phyloP scores from a whole-genome alignment of 2,329 filamentous ascomycete species.

The Rhinocladiella mackenziei region DNA sequence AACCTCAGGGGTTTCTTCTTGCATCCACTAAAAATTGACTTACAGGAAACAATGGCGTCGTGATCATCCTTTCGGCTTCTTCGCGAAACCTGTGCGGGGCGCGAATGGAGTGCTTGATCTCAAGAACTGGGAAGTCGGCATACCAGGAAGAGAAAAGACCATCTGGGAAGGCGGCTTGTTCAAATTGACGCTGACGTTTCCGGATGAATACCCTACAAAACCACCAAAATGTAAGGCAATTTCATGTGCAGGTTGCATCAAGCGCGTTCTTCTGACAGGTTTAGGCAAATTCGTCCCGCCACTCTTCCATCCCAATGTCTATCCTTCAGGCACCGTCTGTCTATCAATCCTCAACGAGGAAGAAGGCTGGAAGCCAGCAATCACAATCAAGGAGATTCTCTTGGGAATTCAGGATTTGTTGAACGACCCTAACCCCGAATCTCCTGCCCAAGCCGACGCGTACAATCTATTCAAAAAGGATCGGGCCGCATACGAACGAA shows the following conservation, averaged over 20 bases:
- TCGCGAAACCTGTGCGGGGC: slow-evolving; percentile 79
- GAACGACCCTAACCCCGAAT: slow-evolving; percentile 94
- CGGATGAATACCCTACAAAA: slow-evolving; percentile 97
- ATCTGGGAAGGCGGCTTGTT: slow-evolving; percentile 98
- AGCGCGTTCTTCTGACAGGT: slow-evolving; percentile 17
- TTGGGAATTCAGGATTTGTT: slow-evolving; percentile 93
- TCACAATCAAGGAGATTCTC: slow-evolving; percentile 96
- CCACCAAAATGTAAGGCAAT: slow-evolving; percentile 82
- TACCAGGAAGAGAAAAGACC: slow-evolving; percentile 94
- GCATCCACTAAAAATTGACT: slow-evolving; percentile 17
- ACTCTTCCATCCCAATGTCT: slow-evolving; percentile 97
- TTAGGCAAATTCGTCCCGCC: slow-evolving; percentile 93
- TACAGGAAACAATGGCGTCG: slow-evolving; percentile 89
- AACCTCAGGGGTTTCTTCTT: slow-evolving; percentile 29
- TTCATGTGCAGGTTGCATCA: background rate
- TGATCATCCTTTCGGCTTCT: slow-evolving; percentile 97
- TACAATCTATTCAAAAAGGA: slow-evolving; percentile 97
- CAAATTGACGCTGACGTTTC: slow-evolving; percentile 88
- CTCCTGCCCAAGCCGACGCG: slow-evolving; percentile 91
- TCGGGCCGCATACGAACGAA: slow-evolving; percentile 77
- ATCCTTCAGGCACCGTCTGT: slow-evolving; percentile 95
- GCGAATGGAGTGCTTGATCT: slow-evolving; percentile 74
- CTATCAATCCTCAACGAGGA: slow-evolving; percentile 97
- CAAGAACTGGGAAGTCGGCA: slow-evolving; percentile 93
- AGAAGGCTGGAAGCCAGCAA: slow-evolving; percentile 96